Evolutionary conservation across 1,284 basidiomycete species (phyloP).

Genomic region (Papiliotrema flavescens): DNA sequence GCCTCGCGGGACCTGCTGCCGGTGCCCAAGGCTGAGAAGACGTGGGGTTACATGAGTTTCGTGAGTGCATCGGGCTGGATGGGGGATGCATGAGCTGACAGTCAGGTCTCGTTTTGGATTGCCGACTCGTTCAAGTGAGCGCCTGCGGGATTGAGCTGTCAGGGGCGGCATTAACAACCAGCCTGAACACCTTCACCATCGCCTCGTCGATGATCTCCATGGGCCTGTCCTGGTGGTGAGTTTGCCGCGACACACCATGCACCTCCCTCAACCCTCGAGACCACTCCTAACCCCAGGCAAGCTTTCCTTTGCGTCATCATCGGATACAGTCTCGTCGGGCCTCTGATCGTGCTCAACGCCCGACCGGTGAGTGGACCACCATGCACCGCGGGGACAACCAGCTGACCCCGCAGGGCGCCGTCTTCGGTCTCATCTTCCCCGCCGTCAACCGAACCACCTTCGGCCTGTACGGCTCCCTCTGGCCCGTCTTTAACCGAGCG

Average conservation of each 20-base stretch:
- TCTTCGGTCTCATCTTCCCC: slow-evolving; percentile 77
- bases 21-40: slow-evolving; percentile 34
- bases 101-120: slow-evolving; percentile 59
- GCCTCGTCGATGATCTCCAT: slow-evolving; percentile 63
- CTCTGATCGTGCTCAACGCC: slow-evolving; percentile 75
- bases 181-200: slow-evolving; percentile 64
- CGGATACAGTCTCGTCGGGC: slow-evolving; percentile 67
- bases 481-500: slow-evolving; percentile 70
- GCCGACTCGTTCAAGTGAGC: slow-evolving; percentile 67
- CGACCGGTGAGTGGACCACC: slow-evolving; percentile 58
- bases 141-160: no score
- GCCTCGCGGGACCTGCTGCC: slow-evolving; percentile 50
- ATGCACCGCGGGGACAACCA: not conserved
- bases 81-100: not conserved
- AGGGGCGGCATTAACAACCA: not conserved
- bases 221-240: slow-evolving; percentile 69
- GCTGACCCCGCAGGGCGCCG: slow-evolving; percentile 48
- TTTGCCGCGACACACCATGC: no score
- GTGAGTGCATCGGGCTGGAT: slow-evolving; percentile 10
- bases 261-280: not conserved
- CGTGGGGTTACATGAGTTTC: slow-evolving; percentile 38
- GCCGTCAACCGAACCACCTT: slow-evolving; percentile 71
- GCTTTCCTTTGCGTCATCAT: slow-evolving; percentile 62
- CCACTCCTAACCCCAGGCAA: slow-evolving; percentile 52
- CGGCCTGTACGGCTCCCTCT: slow-evolving; percentile 64